Evolutionary conservation across 2,329 filamentous ascomycete species (phyloP).

Genomic region (Talaromyces atroroseus): DNA sequence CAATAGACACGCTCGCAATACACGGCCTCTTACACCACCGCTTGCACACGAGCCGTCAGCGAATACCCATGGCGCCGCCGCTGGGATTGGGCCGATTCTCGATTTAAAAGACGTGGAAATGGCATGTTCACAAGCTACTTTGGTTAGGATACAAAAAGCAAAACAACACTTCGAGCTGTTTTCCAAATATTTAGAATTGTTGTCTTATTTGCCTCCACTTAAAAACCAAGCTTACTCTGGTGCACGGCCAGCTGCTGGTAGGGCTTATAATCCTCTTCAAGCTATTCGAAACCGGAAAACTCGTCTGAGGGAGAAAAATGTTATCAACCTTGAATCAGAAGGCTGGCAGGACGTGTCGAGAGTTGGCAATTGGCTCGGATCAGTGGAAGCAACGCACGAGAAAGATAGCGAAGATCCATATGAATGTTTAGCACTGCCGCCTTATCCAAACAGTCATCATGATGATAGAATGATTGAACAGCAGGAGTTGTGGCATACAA

Average conservation of each 20-base stretch:
- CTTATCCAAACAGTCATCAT: constrained; percentile 28
- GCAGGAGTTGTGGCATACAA: constrained; percentile 21
- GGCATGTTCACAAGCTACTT: constrained; percentile 68
- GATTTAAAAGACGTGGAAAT: constrained; percentile 29
- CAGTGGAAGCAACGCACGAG: constrained; percentile 50
- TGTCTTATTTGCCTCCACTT: constrained; percentile 74
- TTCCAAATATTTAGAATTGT: constrained; percentile 72
- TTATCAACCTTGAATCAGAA: constrained; percentile 67
- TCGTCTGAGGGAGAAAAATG: constrained; percentile 68
- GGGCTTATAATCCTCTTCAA: constrained; percentile 85
- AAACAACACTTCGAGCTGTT: constrained; percentile 80
- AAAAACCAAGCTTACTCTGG: constrained; percentile 16
- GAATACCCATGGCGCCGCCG: background rate
- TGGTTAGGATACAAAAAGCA: constrained; percentile 77
- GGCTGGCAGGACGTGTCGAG: constrained; percentile 70
- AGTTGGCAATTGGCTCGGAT: constrained; percentile 72
- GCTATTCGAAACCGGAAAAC: constrained; percentile 87
- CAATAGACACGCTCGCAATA: constrained; percentile 12
- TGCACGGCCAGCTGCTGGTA: constrained; percentile 41
- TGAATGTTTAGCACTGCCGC: constrained; percentile 41
- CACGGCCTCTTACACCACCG: background rate
- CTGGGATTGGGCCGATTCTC: constrained; percentile 23
- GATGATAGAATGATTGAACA: constrained; percentile 14
- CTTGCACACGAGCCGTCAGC: background rate
- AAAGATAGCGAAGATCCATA: constrained; percentile 43